Percentiles rank a stretch among this genome's conserved stretches.
Conservation (phyloP, 176 grass and related monocot genomes). For the Paspalum vaginatum region DNA sequence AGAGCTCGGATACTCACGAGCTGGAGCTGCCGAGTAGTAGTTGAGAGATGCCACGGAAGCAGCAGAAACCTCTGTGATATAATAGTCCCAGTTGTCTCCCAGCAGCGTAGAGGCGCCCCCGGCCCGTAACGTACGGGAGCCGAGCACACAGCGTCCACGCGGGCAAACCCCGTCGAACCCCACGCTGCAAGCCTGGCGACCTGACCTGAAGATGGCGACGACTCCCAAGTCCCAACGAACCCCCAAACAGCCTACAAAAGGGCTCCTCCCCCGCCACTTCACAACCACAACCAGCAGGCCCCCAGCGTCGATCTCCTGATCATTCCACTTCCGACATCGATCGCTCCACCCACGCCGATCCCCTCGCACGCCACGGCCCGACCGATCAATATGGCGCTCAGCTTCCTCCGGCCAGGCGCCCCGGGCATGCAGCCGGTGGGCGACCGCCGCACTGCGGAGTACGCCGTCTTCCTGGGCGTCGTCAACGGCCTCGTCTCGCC, state of each 20-base stretch:
- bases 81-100: no score
- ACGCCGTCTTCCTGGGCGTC: slow-evolving; percentile 9
- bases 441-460: not conserved
- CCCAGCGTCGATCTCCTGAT: not conserved
- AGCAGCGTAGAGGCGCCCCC: not conserved
- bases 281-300: not conserved
- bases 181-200: not conserved
- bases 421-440: not conserved
- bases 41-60: no score
- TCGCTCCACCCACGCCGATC: no score
- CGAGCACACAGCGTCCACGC: not conserved
- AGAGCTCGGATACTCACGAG: no score
- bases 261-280: not conserved
- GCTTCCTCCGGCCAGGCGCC: not conserved
- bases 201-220: not conserved
- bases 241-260: not conserved
- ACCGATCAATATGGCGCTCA: not conserved
- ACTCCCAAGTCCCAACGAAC: not conserved
- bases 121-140: not conserved
- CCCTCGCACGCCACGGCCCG: no score
- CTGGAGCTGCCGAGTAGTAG: no score
- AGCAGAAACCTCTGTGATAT: not conserved
- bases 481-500: slow-evolving; percentile 30
- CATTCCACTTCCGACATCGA: not conserved
- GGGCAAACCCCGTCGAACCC: not conserved